Evolutionary conservation across 257 asterid species (phyloP).

Genomic region (Voacanga thouarsii): DNA sequence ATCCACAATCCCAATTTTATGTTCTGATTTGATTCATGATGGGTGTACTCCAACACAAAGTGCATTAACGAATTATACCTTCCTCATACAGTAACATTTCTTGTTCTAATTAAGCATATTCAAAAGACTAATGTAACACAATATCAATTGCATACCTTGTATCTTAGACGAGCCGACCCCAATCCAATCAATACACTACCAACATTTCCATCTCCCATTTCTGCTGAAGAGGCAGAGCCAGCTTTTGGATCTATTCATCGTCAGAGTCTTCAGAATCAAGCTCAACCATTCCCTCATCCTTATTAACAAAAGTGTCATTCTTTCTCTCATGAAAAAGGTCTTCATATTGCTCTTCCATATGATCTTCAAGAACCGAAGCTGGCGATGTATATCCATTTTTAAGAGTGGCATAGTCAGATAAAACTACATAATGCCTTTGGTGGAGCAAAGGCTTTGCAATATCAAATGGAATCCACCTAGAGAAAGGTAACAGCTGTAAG

Average conservation of each 20-base stretch:
- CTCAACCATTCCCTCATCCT: slow-evolving; percentile 60
- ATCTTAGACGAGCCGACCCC: slow-evolving; percentile 55
- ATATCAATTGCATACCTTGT: slow-evolving; percentile 42
- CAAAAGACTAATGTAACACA: background rate
- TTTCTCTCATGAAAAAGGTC: slow-evolving; percentile 41
- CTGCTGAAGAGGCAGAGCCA: slow-evolving; percentile 28
- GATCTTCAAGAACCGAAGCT: slow-evolving; percentile 28
- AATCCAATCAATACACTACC: slow-evolving; percentile 61
- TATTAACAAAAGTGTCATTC: slow-evolving; percentile 41
- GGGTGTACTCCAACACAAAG: background rate
- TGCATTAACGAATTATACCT: background rate
- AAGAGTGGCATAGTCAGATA: slow-evolving; percentile 55
- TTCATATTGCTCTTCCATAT: slow-evolving; percentile 47
- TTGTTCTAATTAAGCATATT: background rate
- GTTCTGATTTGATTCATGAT: background rate
- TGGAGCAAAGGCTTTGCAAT: slow-evolving; percentile 70
- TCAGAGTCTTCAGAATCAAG: slow-evolving; percentile 63
- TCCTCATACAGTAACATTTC: background rate
- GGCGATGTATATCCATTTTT: slow-evolving; percentile 41
- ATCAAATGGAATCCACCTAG: slow-evolving; percentile 88
- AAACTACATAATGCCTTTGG: slow-evolving; percentile 55
- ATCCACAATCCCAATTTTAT: background rate
- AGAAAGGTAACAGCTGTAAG: slow-evolving; percentile 14
- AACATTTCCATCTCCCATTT: slow-evolving; percentile 45
- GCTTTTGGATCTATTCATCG: slow-evolving; percentile 49